Conservation (phyloP, 2,329 filamentous ascomycete genomes). For the Fusarium sp. region DNA sequence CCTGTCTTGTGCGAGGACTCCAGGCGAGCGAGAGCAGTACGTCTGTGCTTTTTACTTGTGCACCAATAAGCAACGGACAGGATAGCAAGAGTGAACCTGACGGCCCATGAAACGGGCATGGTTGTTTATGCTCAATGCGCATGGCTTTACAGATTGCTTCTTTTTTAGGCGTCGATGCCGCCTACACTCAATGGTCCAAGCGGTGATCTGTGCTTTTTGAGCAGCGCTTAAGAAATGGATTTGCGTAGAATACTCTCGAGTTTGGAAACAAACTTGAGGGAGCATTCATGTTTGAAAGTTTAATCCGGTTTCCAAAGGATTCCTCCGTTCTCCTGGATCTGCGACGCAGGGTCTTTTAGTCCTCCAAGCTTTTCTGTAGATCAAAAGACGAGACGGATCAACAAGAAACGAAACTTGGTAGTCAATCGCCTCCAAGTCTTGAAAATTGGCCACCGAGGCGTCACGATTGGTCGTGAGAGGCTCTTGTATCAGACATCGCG, state of each 20-base stretch:
- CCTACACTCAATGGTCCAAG: neutral
- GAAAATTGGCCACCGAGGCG: neutral
- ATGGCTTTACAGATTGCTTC: neutral
- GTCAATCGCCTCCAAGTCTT: neutral
- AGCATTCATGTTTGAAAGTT: slow-evolving; percentile 1
- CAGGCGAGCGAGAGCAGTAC: slow-evolving; percentile 25
- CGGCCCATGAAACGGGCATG: slow-evolving; percentile 4
- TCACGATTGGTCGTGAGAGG: slow-evolving; percentile 3
- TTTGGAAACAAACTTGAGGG: neutral
- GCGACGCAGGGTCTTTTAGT: slow-evolving; percentile 20
- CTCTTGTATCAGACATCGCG: slow-evolving; percentile 33
- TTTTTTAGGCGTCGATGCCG: neutral
- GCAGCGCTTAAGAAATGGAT: neutral
- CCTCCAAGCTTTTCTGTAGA: neutral
- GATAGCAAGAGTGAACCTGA: neutral
- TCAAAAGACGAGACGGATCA: neutral
- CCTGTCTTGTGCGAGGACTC: slow-evolving; percentile 4
- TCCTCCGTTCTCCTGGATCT: slow-evolving; percentile 10
- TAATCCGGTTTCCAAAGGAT: slow-evolving; percentile 12
- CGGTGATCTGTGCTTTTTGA: neutral
- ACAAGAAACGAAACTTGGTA: neutral
- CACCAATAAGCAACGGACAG: neutral
- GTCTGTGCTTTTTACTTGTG: neutral
- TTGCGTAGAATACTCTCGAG: neutral
- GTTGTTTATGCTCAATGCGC: neutral